phyloP scores from a whole-genome alignment of 768 basidiomycete species.

The Termitomyces sp. region DNA sequence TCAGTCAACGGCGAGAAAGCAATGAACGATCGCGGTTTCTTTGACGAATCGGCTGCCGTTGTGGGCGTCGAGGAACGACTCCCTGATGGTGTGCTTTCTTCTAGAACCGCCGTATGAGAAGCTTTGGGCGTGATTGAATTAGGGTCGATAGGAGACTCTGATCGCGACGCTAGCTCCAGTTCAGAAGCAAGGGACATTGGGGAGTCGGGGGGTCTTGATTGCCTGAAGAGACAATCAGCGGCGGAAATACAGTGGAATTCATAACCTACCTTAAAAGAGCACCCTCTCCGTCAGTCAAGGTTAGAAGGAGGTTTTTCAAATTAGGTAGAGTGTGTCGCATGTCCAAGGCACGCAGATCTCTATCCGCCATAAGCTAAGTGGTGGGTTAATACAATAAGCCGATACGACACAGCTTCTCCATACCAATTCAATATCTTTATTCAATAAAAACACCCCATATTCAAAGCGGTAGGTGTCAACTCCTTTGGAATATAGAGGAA shows the following conservation, averaged over 20 bases:
- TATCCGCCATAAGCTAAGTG: slow-evolving; percentile 83
- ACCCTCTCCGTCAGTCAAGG: slow-evolving; percentile 71
- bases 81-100: slow-evolving; percentile 40
- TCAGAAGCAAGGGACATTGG: slow-evolving; percentile 27
- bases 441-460: slow-evolving; percentile 94
- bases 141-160: slow-evolving; percentile 24
- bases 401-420: slow-evolving; percentile 20
- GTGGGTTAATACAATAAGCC: slow-evolving; percentile 9
- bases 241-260: slow-evolving; percentile 14
- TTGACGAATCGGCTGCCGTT: slow-evolving; percentile 35
- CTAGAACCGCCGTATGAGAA: slow-evolving; percentile 25
- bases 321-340: slow-evolving; percentile 96
- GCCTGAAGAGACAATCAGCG: slow-evolving; percentile 22
- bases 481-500: slow-evolving; percentile 91
- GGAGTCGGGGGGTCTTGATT: slow-evolving; percentile 23
- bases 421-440: slow-evolving; percentile 97
- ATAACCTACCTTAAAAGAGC: slow-evolving; percentile 44
- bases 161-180: slow-evolving; percentile 20
- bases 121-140: slow-evolving; percentile 37
- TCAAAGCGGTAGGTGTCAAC: slow-evolving; percentile 97
- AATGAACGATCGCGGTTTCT: slow-evolving; percentile 48
- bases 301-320: slow-evolving; percentile 89
- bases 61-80: slow-evolving; percentile 65
- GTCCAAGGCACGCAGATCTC: slow-evolving; percentile 86
- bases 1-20: slow-evolving; percentile 63